Conservation (phyloP, 305 asterid species). For the Fraxinus dipetala region DNA sequence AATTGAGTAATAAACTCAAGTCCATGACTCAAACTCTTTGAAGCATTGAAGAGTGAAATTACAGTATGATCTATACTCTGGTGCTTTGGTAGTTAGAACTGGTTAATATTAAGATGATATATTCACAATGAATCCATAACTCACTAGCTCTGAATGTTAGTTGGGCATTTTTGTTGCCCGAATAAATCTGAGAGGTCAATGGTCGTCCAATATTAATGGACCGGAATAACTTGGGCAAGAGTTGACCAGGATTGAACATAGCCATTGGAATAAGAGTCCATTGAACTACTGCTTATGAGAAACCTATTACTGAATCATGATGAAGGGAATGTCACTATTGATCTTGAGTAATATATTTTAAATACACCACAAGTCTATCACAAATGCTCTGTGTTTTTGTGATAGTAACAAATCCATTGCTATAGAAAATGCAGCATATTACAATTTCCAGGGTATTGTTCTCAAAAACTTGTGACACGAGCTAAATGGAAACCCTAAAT, state of each 20-base stretch:
- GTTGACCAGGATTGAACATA: background rate
- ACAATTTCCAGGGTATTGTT: background rate
- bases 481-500: background rate
- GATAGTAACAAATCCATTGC: background rate
- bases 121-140: background rate
- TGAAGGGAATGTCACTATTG: background rate
- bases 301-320: background rate
- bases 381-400: background rate
- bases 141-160: background rate
- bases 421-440: background rate
- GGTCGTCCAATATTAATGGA: background rate
- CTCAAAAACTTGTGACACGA: background rate
- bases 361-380: background rate
- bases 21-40: background rate
- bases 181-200: background rate
- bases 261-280: background rate
- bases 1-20: background rate
- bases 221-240: background rate
- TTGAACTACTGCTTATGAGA: background rate
- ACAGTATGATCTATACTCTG: background rate
- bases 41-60: background rate
- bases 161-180: background rate
- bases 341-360: background rate
- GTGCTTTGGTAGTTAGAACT: background rate
- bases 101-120: background rate